Evolutionary conservation across 768 basidiomycete species (phyloP), one percentile per base, ranked within the genome.

Genomic region (Chalciporus sphaerocephalus): DNA sequence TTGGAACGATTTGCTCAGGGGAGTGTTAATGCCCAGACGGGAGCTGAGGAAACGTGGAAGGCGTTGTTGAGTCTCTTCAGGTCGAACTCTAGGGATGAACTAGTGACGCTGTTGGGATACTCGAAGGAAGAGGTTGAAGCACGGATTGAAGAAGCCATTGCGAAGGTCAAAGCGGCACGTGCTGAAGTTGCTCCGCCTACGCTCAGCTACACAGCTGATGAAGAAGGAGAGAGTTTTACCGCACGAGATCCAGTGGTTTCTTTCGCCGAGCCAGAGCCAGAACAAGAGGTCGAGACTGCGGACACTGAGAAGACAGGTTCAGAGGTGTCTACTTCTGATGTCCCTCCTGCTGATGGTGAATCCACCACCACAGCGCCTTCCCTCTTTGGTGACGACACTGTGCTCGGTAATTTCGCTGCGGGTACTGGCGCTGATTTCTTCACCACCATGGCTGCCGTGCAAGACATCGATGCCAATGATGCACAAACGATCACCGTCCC

Each of bases 21-120:
- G 44, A 79, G 74, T 60, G 57, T 48, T 28, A 42, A 46, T 33
- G 47, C 50, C 6, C 45, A 48, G 51, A 55, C 63, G 21, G 68
- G 61, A 36, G 69, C 69, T 41, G 61, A 73, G 37, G 82, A 79
- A 12, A 78, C 81, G 6, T 96, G 93, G 93, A 92, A 85, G 61
- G 91, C 92, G 0, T 65, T 97, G n/a, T 64, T 83, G 40, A 89
- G 86, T 53, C 71, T 98, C 20, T 97, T 96, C 79, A 81, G 81
- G 53, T 84, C 92, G 0, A 80, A 94, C 61, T 92, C 92, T 8
- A 73, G 92, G 43, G 89, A 94, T 21, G 92, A 97, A 66, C 74
- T 98, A 5, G 85, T 98, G 39, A 85, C 85, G 2, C 68, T 97
- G 1, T 76, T 99, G 12, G 95, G 94, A 0, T 97, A 94, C 65